Conservation (phyloP, 192 early-diverging fungal species). For the Linnemannia elongata region DNA sequence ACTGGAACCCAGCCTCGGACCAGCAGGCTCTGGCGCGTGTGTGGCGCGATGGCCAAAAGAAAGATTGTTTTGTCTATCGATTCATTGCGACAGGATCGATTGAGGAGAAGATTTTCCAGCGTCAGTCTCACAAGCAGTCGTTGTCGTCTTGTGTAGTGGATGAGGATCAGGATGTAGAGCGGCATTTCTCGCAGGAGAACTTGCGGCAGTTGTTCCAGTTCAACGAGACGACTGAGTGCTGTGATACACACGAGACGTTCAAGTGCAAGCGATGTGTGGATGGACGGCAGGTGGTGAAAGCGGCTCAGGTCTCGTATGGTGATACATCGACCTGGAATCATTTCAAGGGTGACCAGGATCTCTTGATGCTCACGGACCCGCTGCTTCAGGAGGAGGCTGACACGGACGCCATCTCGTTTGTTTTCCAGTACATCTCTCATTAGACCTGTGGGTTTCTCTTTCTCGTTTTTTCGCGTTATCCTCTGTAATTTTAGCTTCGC, state of each 20-base stretch:
- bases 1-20: slow-evolving; percentile 99
- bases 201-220: slow-evolving; percentile 92
- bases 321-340: slow-evolving; percentile 89
- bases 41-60: slow-evolving; percentile 90
- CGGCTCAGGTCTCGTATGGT: slow-evolving; percentile 75
- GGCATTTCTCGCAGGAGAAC: slow-evolving; percentile 93
- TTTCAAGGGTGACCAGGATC: slow-evolving; percentile 67
- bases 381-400: slow-evolving; percentile 73
- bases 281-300: slow-evolving; percentile 82
- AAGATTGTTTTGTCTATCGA: slow-evolving; percentile 93
- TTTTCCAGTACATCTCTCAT: slow-evolving; percentile 85
- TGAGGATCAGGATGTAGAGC: slow-evolving; percentile 90
- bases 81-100: slow-evolving; percentile 98
- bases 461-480: not conserved
- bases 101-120: slow-evolving; percentile 99
- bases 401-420: slow-evolving; percentile 76
- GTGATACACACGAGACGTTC: slow-evolving; percentile 98
- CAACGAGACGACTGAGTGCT: slow-evolving; percentile 71
- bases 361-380: slow-evolving; percentile 70
- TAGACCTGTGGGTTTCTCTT: not conserved
- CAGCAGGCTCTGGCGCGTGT: slow-evolving; percentile 92
- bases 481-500: not conserved
- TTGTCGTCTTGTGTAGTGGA: slow-evolving; percentile 96
- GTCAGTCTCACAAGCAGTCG: slow-evolving; percentile 88
- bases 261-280: slow-evolving; percentile 92